Conservation (phyloP, 2,329 filamentous ascomycete species). For the Colletotrichum lentis region DNA sequence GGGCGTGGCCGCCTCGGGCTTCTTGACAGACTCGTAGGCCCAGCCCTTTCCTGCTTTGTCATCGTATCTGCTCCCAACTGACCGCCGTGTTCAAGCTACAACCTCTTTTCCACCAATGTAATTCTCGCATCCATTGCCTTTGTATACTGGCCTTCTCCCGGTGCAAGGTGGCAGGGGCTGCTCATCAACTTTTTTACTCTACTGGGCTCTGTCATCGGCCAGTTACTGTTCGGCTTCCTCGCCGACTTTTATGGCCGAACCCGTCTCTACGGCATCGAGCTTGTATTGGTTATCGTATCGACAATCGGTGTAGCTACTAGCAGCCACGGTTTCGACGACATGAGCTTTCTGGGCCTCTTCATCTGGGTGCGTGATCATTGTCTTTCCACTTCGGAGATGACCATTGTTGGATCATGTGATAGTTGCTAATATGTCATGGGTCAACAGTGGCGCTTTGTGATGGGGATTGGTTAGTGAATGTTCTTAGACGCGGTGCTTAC, state of each 20-base stretch:
- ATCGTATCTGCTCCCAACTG: neutral
- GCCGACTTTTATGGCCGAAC: constrained; percentile 65
- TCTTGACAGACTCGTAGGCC: constrained; percentile 61
- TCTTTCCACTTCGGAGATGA: neutral
- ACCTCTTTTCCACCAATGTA: constrained; percentile 63
- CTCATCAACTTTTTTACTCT: constrained; percentile 63
- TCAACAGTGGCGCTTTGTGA: constrained; percentile 60
- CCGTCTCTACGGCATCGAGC: constrained; percentile 63
- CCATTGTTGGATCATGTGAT: neutral
- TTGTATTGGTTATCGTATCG: constrained; percentile 64
- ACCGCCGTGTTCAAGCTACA: constrained; percentile 52
- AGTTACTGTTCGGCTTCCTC: constrained; percentile 62
- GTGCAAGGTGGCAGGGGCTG: constrained; percentile 54
- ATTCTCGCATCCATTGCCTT: constrained; percentile 62
- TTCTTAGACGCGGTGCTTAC: neutral
- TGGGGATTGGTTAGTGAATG: constrained; percentile 56
- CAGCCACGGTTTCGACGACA: constrained; percentile 58
- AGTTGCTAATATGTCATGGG: neutral
- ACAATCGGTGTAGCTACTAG: constrained; percentile 65
- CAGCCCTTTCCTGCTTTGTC: neutral
- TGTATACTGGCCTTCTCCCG: constrained; percentile 59
- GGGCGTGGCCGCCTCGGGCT: constrained; percentile 64
- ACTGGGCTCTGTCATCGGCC: constrained; percentile 60
- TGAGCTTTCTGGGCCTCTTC: constrained; percentile 61
- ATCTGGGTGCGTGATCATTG: constrained; percentile 50